Evolutionary conservation across 495 filamentous ascomycete genomes (phyloP), one percentile per base, ranked within the genome.

Genomic region (Baudoinia panamericana): DNA sequence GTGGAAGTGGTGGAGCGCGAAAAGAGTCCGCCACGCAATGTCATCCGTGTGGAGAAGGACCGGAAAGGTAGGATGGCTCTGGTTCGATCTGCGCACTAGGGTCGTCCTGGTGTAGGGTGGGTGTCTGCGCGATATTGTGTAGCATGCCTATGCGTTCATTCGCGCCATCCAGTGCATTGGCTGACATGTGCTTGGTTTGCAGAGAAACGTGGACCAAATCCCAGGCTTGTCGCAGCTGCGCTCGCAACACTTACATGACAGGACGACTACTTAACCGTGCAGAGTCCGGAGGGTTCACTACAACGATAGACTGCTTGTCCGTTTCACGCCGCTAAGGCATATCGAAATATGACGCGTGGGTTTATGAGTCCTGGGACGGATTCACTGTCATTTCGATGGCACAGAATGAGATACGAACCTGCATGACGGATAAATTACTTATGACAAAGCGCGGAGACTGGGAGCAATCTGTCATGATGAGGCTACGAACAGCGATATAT

Each of bases 21-120:
- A 69, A 64, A 26, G 48, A 52, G 41, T 62, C 70, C 41, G 26
- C 29, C 42, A 19, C 24, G 46, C 18, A 67, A 73, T 37, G 57
- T 74, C 10, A 52, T 79, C 16, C 71, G 83, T 51, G 65, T 90
- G 48, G 77, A 80, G 63, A 80, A 76, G 66, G 82, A 93, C 56
- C 76, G 76, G 62, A 84, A 72, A 80, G 82, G 86, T 92, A 85
- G 69, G 78, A 67, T 82, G 68, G 71, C 67, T 62, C 70, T 80
- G 61, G 58, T 64, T 50, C 48, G 58, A 35, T 67, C 61, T 67
- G 64, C 60, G 59, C 73, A 62, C 70, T 74, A 59, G 71, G 8
- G 5, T 28, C 12, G 10, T 33, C 15, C 30, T 8, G n/a, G n/a
- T 17, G 11, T 33, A 8, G 7, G 36, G 36, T 39, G 25, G 39